phyloP scores from a whole-genome alignment of 257 asterid genomes.

The Cordia subcordata region DNA sequence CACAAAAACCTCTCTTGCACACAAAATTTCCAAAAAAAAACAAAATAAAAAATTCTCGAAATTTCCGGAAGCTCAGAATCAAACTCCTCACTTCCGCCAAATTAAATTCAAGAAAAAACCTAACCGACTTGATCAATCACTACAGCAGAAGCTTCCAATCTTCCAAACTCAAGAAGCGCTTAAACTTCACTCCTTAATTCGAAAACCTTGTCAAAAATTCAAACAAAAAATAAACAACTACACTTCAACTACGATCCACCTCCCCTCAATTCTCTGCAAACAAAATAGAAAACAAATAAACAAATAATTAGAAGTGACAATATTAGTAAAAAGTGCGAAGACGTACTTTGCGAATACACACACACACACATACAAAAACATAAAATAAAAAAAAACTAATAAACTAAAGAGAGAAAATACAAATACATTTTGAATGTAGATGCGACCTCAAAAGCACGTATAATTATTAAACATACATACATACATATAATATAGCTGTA shows the following conservation, averaged over 20 bases:
- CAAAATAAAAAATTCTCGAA: not conserved
- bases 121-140: conserved; percentile 32
- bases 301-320: too few relatives aligned
- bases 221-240: too few relatives aligned
- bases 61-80: conserved; percentile 37
- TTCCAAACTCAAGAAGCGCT: not conserved
- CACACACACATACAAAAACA: too few relatives aligned
- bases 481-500: too few relatives aligned
- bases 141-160: not conserved
- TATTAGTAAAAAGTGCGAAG: not conserved
- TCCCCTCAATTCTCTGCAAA: not conserved
- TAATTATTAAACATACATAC: not conserved
- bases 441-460: not conserved
- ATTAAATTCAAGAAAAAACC: conserved; percentile 3
- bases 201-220: not conserved
- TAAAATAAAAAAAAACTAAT: too few relatives aligned
- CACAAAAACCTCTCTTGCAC: too few relatives aligned
- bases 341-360: not conserved
- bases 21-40: not conserved
- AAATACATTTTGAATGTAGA: not conserved
- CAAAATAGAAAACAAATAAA: too few relatives aligned
- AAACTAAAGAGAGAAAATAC: not conserved
- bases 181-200: not conserved
- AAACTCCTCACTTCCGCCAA: conserved; percentile 32
- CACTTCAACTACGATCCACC: not conserved